phyloP scores from a whole-genome alignment of 805 yeast genomes.

The Barnettozyma pratensis region DNA sequence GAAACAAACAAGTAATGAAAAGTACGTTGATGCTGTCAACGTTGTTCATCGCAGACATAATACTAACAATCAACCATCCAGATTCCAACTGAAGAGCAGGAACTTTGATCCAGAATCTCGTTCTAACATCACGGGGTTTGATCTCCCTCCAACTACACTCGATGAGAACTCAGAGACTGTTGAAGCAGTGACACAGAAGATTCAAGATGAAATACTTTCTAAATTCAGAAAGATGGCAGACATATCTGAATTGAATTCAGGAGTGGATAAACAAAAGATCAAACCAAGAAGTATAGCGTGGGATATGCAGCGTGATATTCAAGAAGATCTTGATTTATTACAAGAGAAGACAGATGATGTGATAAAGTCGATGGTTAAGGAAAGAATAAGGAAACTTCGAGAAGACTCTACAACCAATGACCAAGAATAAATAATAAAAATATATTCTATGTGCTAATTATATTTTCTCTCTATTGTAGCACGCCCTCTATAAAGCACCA shows the following conservation, averaged over 20 bases:
- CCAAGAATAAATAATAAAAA: neutral
- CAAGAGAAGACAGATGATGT: slow-evolving; percentile 38
- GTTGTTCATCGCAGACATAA: no score
- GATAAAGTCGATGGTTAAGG: slow-evolving; percentile 34
- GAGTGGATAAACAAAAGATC: neutral
- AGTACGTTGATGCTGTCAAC: neutral
- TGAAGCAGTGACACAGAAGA: slow-evolving; percentile 29
- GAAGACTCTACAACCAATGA: neutral
- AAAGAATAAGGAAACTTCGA: slow-evolving; percentile 21
- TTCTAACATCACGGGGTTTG: slow-evolving; percentile 13
- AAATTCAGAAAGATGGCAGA: slow-evolving; percentile 16
- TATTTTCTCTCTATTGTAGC: no score
- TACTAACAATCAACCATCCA: neutral
- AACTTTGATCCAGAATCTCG: slow-evolving; percentile 19
- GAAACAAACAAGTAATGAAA: neutral
- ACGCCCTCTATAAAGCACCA: no score
- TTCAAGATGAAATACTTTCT: slow-evolving; percentile 25
- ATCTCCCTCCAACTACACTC: slow-evolving; percentile 20
- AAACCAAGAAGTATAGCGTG: slow-evolving; percentile 23
- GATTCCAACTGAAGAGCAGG: slow-evolving; percentile 10
- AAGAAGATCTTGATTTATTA: slow-evolving; percentile 33
- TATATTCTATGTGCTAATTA: neutral
- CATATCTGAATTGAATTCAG: neutral
- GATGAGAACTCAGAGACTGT: slow-evolving; percentile 31
- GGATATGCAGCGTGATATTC: slow-evolving; percentile 36